Percentiles rank a stretch among this genome's conserved stretches.
phyloP scores from a whole-genome alignment of 805 yeast genomes.

The Alloascoidea africana region DNA sequence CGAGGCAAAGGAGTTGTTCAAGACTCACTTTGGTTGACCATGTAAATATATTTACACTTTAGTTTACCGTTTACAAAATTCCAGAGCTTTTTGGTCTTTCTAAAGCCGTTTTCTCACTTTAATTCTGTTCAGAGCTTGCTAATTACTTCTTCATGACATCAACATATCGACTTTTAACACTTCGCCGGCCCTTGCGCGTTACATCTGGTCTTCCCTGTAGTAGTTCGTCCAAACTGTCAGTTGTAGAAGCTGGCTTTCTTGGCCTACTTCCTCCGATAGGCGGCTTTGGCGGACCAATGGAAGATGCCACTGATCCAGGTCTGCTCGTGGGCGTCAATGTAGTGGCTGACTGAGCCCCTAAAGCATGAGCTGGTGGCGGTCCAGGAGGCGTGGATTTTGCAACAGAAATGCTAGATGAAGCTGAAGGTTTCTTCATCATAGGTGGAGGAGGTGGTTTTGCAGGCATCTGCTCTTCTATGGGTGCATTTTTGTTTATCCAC shows the following conservation, averaged over 20 bases:
- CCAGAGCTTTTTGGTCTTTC: too few species aligned
- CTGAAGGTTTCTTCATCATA: constrained; percentile 20
- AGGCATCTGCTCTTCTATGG: constrained; percentile 35
- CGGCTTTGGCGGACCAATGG: constrained; percentile 6
- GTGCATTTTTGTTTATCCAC: constrained; percentile 67
- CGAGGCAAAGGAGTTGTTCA: too few species aligned
- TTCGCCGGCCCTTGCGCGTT: constrained; percentile 36
- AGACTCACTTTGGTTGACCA: too few species aligned
- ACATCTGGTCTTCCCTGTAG: constrained; percentile 29
- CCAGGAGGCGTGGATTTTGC: constrained; percentile 20
- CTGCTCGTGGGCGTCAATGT: constrained; percentile 3
- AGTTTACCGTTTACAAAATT: too few species aligned
- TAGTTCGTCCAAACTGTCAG: constrained; percentile 16
- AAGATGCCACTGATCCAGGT: background rate
- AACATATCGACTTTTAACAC: constrained; percentile 43
- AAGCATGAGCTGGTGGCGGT: constrained; percentile 8
- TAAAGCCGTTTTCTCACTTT: too few species aligned
- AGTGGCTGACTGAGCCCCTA: too few species aligned
- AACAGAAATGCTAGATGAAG: constrained; percentile 13
- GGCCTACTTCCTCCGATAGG: constrained; percentile 28
- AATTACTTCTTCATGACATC: constrained; percentile 56
- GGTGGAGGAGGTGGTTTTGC: constrained; percentile 68
- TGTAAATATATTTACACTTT: too few species aligned
- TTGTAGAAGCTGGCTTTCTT: constrained; percentile 25
- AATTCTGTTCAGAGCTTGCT: too few species aligned